Base-by-base conservation (phyloP, 148 eudicot genomes). In the Oxyria digyna region DNA sequence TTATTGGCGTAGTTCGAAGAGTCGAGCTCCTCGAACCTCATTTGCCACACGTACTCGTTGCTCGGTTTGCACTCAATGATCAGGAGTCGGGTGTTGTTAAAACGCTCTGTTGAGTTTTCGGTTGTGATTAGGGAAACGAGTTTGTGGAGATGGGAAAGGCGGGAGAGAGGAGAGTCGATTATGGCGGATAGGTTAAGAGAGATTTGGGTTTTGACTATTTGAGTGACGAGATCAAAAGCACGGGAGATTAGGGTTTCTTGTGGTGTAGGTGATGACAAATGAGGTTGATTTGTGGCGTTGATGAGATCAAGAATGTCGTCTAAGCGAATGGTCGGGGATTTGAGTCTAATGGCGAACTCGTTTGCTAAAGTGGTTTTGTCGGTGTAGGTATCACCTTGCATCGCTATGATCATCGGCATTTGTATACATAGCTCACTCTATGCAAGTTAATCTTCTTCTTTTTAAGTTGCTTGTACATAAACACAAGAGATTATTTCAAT, bases 11-110 rank as follows among this genome's bases (percentile, higher is more conserved):
- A 49, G 57, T 20, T 21, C 26, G 26, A 6, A 49, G 27, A 21
- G 11, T 49, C 26, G 24, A 20, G 35, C 18, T 49, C 27, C 12
- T 49, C 27, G 57, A 62, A 62, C 15, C 35, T 14, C 38, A 27
- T 62, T 21, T 62, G 37, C 33, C 40, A 62, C 0, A 6, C 35
- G 18, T 62, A 62, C 20, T 29, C 24, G 20, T 26, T 17, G 1
- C 13, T 33, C 8, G 67, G 40, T 6, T 62, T 62, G 38, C 67
- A 62, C 67, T 62, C 67, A 14, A 62, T 29, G 67, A 62, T 62
- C 37, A 62, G 1, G n/a, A 62, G 67, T 4, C 67, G 12, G 17
- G 35, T n/a, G 1, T 38, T 38, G 41, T 7, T 38, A 0, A 10
- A 38, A 0, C 4, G 4, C 8, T 38, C 9, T 0, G 41, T 38